A percentile compares a stretch with the other conserved stretches of the same genome.
phyloP scores from a whole-genome alignment of 176 grass and related monocot species.

The Phoenix dactylifera region DNA sequence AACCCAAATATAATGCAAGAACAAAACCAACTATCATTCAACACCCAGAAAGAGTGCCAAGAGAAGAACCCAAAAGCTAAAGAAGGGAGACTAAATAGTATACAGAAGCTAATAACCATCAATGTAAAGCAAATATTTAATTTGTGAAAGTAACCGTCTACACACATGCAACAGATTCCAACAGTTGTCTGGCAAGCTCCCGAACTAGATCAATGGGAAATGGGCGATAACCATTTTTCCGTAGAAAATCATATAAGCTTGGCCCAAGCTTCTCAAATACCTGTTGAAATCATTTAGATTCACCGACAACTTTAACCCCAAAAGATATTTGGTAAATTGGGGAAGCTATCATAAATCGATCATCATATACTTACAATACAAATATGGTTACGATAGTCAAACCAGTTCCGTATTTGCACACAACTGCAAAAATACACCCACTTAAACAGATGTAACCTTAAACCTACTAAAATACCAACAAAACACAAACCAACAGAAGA shows the following conservation, averaged over 20 bases:
- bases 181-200: conserved; percentile 53
- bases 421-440: conserved; percentile 43
- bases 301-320: conserved; percentile 27
- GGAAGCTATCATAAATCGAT: conserved; percentile 33
- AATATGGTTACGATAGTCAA: conserved; percentile 70
- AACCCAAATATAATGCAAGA: too few relatives aligned
- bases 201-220: conserved; percentile 66
- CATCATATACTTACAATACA: conserved; percentile 75
- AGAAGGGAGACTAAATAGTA: neutral
- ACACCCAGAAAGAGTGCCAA: neutral
- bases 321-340: conserved; percentile 26
- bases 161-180: conserved; percentile 86
- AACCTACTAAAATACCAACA: conserved; percentile 11
- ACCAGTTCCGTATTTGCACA: conserved; percentile 81
- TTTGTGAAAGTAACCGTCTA: conserved; percentile 30
- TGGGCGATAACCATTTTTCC: conserved; percentile 51
- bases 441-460: conserved; percentile 23
- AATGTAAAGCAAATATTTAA: conserved; percentile 8
- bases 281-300: conserved; percentile 53
- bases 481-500: conserved; percentile 6
- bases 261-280: conserved; percentile 70
- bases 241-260: conserved; percentile 71
- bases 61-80: neutral
- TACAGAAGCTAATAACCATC: neutral
- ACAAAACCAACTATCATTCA: conserved; percentile 2